phyloP scores from a whole-genome alignment of 2,329 filamentous ascomycete species.

The Pyrenochaeta sp. region DNA sequence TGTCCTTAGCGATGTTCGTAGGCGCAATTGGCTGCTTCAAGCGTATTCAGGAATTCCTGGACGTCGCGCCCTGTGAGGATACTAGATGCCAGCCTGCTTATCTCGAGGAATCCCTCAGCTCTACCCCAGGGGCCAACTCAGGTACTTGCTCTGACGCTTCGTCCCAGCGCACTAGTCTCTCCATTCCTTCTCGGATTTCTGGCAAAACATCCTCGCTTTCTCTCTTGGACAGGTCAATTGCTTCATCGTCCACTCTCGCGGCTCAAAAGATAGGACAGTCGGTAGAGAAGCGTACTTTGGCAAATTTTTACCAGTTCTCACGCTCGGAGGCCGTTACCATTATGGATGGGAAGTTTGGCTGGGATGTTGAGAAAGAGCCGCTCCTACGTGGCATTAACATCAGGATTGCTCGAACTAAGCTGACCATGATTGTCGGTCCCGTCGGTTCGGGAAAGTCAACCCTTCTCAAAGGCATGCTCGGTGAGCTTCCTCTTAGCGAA shows the following conservation, averaged over 20 bases:
- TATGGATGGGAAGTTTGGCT: slow-evolving; percentile 57
- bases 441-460: slow-evolving; percentile 47
- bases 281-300: slow-evolving; percentile 23
- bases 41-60: slow-evolving; percentile 57
- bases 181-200: no score
- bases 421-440: slow-evolving; percentile 40
- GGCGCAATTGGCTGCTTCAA: slow-evolving; percentile 57
- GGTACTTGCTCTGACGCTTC: no score
- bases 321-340: slow-evolving; percentile 48
- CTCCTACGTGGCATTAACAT: slow-evolving; percentile 35
- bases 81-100: no score
- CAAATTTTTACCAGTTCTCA: slow-evolving; percentile 26
- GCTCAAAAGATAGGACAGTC: no score
- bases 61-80: slow-evolving; percentile 23
- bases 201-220: no score
- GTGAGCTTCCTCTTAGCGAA: slow-evolving; percentile 39
- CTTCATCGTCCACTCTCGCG: no score
- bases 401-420: background rate
- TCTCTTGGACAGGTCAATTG: no score
- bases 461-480: slow-evolving; percentile 44
- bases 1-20: slow-evolving; percentile 55
- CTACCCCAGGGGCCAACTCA: no score
- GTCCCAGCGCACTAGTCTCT: no score
- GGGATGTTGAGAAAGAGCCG: slow-evolving; percentile 54
- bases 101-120: no score